These are phyloP conservation scores for Lentinula raphanica DNA, from an alignment of 768 basidiomycete species.

Conservation along the genomic window DNA sequence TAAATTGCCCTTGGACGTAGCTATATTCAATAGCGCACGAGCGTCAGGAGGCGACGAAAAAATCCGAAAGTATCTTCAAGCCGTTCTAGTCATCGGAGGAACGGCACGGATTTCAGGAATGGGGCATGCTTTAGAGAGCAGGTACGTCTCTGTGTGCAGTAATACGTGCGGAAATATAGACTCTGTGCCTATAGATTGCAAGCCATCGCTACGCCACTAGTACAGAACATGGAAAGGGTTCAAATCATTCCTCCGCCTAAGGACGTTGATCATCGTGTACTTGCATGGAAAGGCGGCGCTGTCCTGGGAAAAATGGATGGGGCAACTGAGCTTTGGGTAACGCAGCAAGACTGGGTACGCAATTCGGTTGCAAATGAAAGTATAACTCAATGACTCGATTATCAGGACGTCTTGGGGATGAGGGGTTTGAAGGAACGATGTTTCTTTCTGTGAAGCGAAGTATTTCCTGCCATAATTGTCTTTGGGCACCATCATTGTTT, in stretches of 20 bases:
- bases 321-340: constrained; percentile 85
- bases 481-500: too few species aligned
- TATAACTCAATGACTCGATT: background rate
- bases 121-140: constrained; percentile 82
- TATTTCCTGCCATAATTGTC: too few species aligned
- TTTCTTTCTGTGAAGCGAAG: constrained; percentile 55
- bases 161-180: background rate
- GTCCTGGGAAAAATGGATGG: constrained; percentile 92
- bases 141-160: constrained; percentile 40
- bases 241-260: constrained; percentile 93
- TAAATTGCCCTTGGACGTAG: constrained; percentile 88
- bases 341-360: constrained; percentile 80
- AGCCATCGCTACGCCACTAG: constrained; percentile 79
- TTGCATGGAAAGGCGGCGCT: constrained; percentile 93
- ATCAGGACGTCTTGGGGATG: constrained; percentile 71
- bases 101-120: constrained; percentile 76
- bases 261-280: constrained; percentile 83
- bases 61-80: constrained; percentile 83
- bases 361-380: constrained; percentile 1
- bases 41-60: constrained; percentile 85
- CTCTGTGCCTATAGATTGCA: constrained; percentile 50
- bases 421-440: constrained; percentile 78
- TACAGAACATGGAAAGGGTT: constrained; percentile 81
- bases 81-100: constrained; percentile 85
- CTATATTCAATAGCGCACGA: constrained; percentile 88